Conservation (phyloP, 2,329 filamentous ascomycete species). For the Trichoderma sp. region DNA sequence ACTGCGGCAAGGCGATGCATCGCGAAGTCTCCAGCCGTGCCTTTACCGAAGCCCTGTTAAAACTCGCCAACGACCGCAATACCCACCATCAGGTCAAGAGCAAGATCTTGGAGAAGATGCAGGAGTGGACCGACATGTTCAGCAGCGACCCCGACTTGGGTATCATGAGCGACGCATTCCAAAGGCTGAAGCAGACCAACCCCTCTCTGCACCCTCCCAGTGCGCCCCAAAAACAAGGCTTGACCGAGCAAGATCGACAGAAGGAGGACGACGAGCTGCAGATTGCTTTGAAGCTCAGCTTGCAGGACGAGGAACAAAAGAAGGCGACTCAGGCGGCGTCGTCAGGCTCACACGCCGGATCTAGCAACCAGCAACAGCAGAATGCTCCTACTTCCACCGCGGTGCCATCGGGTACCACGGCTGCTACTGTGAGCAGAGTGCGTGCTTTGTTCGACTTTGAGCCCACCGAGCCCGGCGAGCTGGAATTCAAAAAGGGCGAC, state of each 20-base stretch:
- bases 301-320: constrained; percentile 80
- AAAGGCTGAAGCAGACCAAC: constrained; percentile 80
- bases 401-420: constrained; percentile 82
- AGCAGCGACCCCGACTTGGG: constrained; percentile 85
- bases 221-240: constrained; percentile 88
- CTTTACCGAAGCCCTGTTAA: constrained; percentile 90
- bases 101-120: constrained; percentile 96
- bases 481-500: constrained; percentile 96
- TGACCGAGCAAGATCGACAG: constrained; percentile 85
- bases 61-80: constrained; percentile 90
- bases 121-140: constrained; percentile 96
- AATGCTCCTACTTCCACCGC: constrained; percentile 53
- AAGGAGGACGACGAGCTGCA: constrained; percentile 98
- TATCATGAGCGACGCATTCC: constrained; percentile 96
- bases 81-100: constrained; percentile 96
- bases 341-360: constrained; percentile 39
- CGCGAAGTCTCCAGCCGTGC: constrained; percentile 87
- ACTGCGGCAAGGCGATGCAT: constrained; percentile 85
- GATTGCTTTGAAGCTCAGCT: constrained; percentile 89
- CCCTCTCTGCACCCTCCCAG: constrained; percentile 89
- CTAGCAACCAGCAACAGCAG: constrained; percentile 43
- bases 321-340: constrained; percentile 46
- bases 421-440: constrained; percentile 93
- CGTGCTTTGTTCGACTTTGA: constrained; percentile 93
- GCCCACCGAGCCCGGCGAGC: constrained; percentile 89